A percentile compares a stretch with the other conserved stretches of the same genome.
phyloP scores from a whole-genome alignment of 805 yeast genomes.

The Pichia ethanolica region DNA sequence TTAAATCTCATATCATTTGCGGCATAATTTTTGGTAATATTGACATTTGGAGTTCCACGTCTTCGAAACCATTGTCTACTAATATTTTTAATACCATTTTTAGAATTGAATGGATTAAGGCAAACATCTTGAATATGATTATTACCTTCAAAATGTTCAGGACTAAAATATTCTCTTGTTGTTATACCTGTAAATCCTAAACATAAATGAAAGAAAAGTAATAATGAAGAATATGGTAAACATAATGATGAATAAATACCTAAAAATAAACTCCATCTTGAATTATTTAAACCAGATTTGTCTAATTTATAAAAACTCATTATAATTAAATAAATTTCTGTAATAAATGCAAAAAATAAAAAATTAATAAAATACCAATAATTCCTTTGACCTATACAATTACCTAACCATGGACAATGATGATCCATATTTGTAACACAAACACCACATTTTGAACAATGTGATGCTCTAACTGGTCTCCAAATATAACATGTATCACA shows the following conservation, averaged over 20 bases:
- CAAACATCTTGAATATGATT: slow-evolving; percentile 25
- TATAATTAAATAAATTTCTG: slow-evolving; percentile 23
- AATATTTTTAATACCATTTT: slow-evolving; percentile 27
- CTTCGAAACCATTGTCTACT: slow-evolving; percentile 30
- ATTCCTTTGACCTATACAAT: slow-evolving; percentile 70
- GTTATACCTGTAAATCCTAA: slow-evolving; percentile 54
- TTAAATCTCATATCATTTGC: background rate
- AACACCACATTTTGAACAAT: slow-evolving; percentile 61
- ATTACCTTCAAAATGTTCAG: slow-evolving; percentile 26
- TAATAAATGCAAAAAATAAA: slow-evolving; percentile 31
- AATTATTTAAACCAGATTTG: slow-evolving; percentile 16
- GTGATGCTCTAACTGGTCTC: slow-evolving; percentile 72
- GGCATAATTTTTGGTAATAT: background rate
- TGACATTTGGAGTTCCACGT: slow-evolving; percentile 31
- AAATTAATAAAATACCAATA: slow-evolving; percentile 55
- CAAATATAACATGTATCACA: slow-evolving; percentile 59
- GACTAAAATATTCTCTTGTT: slow-evolving; percentile 63
- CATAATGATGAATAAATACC: slow-evolving; percentile 40
- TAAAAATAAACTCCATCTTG: slow-evolving; percentile 44
- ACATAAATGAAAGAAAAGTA: slow-evolving; percentile 47
- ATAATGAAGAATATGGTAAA: slow-evolving; percentile 47
- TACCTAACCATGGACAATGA: slow-evolving; percentile 58
- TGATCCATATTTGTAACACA: slow-evolving; percentile 62
- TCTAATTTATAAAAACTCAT: slow-evolving; percentile 25
- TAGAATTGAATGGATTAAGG: slow-evolving; percentile 32